These are phyloP conservation scores for Botrytis pseudocinerea DNA, from an alignment of 2,329 filamentous ascomycete species.

Conservation along the genomic window DNA sequence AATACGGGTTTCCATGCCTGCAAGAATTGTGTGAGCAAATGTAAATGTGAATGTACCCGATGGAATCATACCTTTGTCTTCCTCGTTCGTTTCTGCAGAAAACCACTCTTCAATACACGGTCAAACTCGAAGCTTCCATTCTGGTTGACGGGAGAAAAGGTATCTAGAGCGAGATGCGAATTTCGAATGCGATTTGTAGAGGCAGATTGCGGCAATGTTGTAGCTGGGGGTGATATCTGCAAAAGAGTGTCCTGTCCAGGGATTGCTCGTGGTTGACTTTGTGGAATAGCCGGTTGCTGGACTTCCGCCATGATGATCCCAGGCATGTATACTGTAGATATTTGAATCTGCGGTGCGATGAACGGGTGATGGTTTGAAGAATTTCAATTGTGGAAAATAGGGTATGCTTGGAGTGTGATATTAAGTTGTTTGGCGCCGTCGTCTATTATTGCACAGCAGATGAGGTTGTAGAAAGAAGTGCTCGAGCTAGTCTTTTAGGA, in stretches of 20 bases:
- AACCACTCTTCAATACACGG: constrained; percentile 85
- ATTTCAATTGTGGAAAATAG: background rate
- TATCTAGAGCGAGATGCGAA: constrained; percentile 56
- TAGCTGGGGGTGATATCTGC: constrained; percentile 32
- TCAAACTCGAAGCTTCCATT: constrained; percentile 97
- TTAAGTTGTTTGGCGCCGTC: background rate
- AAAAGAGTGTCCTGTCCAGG: constrained; percentile 31
- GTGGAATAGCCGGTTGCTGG: constrained; percentile 25
- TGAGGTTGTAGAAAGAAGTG: background rate
- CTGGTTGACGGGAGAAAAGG: constrained; percentile 84
- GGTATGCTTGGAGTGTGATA: background rate
- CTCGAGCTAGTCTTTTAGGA: background rate
- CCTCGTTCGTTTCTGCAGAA: constrained; percentile 82
- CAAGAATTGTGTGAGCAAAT: constrained; percentile 19
- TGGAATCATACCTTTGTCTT: constrained; percentile 75
- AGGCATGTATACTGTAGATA: constrained; percentile 17
- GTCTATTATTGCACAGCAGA: background rate
- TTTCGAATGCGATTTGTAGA: constrained; percentile 37
- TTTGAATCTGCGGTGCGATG: background rate
- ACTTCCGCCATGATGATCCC: constrained; percentile 33
- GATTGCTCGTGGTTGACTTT: constrained; percentile 35
- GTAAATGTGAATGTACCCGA: background rate
- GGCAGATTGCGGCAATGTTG: constrained; percentile 30
- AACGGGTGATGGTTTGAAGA: background rate
- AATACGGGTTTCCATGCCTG: constrained; percentile 89